Evolutionary conservation across 2,329 filamentous ascomycete genomes (phyloP), one percentile per base, ranked within the genome.

Genomic region (Bipolaris oryzae): DNA sequence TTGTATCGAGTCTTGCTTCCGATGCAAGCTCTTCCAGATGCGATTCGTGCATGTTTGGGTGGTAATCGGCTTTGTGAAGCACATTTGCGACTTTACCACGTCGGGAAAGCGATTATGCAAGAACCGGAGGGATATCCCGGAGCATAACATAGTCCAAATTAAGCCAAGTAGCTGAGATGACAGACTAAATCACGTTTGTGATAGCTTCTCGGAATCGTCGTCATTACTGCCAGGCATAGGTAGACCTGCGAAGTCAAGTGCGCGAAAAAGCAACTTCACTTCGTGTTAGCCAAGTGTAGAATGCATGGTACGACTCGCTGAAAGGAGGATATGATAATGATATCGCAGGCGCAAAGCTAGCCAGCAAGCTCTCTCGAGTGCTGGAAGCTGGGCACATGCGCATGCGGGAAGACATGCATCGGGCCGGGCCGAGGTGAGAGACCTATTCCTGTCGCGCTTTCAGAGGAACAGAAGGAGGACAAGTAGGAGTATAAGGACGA

Each of bases 401-500:
- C 10, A 16, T 45, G 20, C 38, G 25, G 44, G n/a, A 47, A 28
- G 37, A 21, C 28, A 34, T 31, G 49, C 33, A 28, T 31, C 53
- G 38, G n/a, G 25, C 39, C 15, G 37, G 21, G 50, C 10, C 50
- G n/a, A 53, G 50, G 50, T 34, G 15, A 33, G 28, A 16, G 38
- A 11, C n/a, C 35, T 23, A 23, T 11, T 35, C 16, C 42, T 25
- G 13, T 46, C 18, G 21, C 21, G 31, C 31, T 23, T 68, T 86
- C 80, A 87, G 62, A 88, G 77, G n/a, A 84, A 78, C 62, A 88
- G 79, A 23, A 98, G 80, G 66, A 99, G 79, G 61, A 98, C 85
- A 70, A 99, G 81, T 68, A 99, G 79, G 25, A 99, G 79, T 56
- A 98, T 91, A 64, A 98, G 81, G 35, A 96, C 90, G 61, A 95